A percentile compares a stretch with the other conserved stretches of the same genome.
Conservation (phyloP, 495 filamentous ascomycete species). For the Entonaema liquescens region DNA sequence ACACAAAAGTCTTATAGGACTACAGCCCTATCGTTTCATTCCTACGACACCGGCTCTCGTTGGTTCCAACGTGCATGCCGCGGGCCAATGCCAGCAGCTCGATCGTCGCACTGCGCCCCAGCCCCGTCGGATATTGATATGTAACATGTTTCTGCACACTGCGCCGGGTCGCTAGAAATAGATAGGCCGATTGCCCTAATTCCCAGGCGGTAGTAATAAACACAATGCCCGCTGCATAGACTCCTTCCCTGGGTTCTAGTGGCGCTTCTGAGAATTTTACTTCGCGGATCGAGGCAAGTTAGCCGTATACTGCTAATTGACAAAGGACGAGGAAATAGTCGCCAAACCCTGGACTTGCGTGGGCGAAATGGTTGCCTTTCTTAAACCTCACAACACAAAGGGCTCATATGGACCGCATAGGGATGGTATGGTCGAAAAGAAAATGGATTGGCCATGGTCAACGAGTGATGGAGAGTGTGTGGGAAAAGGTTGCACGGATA, state of each 20-base stretch:
- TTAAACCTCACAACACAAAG: background rate
- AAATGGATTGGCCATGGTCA: no score
- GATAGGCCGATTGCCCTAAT: background rate
- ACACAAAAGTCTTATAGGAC: background rate
- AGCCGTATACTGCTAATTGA: background rate
- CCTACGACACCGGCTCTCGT: background rate
- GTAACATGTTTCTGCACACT: background rate
- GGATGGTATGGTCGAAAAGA: background rate
- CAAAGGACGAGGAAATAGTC: background rate
- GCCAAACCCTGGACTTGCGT: background rate
- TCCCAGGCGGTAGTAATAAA: background rate
- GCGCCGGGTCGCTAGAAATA: slow-evolving; percentile 12
- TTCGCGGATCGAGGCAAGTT: background rate
- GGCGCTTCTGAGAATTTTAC: background rate
- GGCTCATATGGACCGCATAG: background rate
- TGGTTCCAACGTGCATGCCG: background rate
- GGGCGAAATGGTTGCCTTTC: background rate
- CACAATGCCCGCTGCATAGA: background rate
- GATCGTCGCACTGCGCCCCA: slow-evolving; percentile 17
- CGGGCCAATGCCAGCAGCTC: background rate
- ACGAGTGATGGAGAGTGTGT: no score
- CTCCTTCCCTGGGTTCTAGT: background rate
- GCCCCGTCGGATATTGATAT: background rate
- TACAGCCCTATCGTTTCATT: background rate
- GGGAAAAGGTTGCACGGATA: no score